These are phyloP conservation scores for Pichia insulana DNA, from an alignment of 805 yeast species.

Conservation along the genomic window DNA sequence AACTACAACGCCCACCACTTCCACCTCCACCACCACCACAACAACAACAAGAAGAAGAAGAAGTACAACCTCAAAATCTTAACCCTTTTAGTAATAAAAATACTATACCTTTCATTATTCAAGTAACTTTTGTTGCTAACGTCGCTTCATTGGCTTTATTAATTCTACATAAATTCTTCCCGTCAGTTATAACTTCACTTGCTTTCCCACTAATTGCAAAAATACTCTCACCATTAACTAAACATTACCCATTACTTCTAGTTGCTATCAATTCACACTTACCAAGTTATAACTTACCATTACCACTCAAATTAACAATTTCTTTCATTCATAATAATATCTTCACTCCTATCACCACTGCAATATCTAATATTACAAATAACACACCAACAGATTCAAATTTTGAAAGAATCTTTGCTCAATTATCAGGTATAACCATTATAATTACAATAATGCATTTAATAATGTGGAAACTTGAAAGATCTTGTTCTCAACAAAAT, in stretches of 20 bases:
- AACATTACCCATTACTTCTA: neutral
- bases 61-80: conserved; percentile 1
- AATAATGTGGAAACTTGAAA: conserved; percentile 21
- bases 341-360: conserved; percentile 5
- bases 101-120: conserved; percentile 13
- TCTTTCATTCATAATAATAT: conserved; percentile 5
- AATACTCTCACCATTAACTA: neutral
- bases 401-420: conserved; percentile 15
- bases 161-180: conserved; percentile 19
- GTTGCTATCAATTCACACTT: neutral
- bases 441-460: conserved; percentile 8
- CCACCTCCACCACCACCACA: conserved; percentile 1
- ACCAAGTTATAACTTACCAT: neutral
- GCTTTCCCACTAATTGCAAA: neutral
- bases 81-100: conserved; percentile 10
- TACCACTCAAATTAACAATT: conserved; percentile 2
- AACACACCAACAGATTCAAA: conserved; percentile 18
- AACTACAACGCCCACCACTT: neutral
- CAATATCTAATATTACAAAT: conserved; percentile 13
- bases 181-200: conserved; percentile 17
- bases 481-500: conserved; percentile 26
- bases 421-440: conserved; percentile 16
- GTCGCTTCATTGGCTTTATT: conserved; percentile 15
- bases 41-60: conserved; percentile 2
- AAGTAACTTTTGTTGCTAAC: conserved; percentile 18